Evolutionary conservation across 495 filamentous ascomycete genomes (phyloP).

Genomic region (Xylaria flabelliformis): DNA sequence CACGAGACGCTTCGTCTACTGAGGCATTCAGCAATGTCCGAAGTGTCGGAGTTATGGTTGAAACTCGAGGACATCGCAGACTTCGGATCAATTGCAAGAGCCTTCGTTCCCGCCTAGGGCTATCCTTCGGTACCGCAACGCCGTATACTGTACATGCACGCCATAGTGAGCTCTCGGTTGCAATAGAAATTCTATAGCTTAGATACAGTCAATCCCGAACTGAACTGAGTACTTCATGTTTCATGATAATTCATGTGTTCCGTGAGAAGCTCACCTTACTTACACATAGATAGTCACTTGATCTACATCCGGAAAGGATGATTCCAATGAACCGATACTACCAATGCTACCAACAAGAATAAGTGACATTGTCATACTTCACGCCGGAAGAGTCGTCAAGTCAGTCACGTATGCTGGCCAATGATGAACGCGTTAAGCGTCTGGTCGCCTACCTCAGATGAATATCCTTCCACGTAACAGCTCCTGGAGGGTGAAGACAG

Average conservation of each 20-base stretch:
- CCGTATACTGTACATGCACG: background rate
- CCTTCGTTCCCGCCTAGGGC: background rate
- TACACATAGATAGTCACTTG: background rate
- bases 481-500: background rate
- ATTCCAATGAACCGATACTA: background rate
- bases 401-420: constrained; percentile 4
- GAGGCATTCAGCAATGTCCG: background rate
- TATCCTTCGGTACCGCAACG: background rate
- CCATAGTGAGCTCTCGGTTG: background rate
- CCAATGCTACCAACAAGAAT: background rate
- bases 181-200: background rate
- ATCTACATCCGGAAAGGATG: background rate
- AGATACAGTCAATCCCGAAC: background rate
- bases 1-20: background rate
- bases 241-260: background rate
- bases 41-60: too few species aligned
- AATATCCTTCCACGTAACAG: background rate
- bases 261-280: background rate
- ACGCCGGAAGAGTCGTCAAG: background rate
- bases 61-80: background rate
- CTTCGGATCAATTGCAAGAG: background rate
- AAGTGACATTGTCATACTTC: background rate
- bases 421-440: background rate
- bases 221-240: background rate
- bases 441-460: constrained; percentile 6